A percentile compares a stretch with the other conserved stretches of the same genome.
These are phyloP conservation scores for Apiospora marii DNA, from an alignment of 2,329 filamentous ascomycete species.

Conservation along the genomic window DNA sequence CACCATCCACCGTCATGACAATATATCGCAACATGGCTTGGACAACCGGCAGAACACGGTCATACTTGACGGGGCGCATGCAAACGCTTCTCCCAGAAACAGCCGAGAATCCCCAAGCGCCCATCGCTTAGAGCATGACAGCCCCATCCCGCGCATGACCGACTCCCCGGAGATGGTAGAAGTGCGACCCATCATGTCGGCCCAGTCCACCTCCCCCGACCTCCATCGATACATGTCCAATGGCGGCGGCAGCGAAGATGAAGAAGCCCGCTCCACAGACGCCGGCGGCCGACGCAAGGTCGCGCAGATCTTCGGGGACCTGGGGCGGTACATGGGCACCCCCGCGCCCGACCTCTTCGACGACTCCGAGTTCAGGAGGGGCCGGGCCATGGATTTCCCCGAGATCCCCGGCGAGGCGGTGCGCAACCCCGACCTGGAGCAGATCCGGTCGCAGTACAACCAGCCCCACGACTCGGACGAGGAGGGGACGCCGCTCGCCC, in stretches of 20 bases:
- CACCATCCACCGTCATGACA: conserved; percentile 12
- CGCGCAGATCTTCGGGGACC: conserved; percentile 26
- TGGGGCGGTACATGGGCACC: conserved; percentile 51
- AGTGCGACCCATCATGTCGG: neutral
- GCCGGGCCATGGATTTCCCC: conserved; percentile 59
- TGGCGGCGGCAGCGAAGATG: conserved; percentile 4
- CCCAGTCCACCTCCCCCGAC: neutral
- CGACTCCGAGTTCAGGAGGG: conserved; percentile 55
- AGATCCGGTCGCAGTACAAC: conserved; percentile 52
- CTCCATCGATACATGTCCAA: neutral
- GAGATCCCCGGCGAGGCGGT: conserved; percentile 61
- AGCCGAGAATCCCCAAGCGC: conserved; percentile 27
- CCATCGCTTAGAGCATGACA: conserved; percentile 14
- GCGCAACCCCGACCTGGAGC: conserved; percentile 50
- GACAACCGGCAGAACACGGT: neutral
- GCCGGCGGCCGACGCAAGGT: conserved; percentile 24
- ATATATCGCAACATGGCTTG: neutral
- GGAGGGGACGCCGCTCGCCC: conserved; percentile 35
- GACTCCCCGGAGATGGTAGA: neutral
- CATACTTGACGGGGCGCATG: neutral
- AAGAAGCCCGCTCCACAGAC: conserved; percentile 25
- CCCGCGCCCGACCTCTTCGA: conserved; percentile 57
- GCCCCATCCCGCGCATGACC: neutral
- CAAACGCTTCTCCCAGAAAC: neutral
- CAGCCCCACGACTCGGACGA: conserved; percentile 42